phyloP scores from a whole-genome alignment of 345 rosid genomes.

The Carallia brachiata region DNA sequence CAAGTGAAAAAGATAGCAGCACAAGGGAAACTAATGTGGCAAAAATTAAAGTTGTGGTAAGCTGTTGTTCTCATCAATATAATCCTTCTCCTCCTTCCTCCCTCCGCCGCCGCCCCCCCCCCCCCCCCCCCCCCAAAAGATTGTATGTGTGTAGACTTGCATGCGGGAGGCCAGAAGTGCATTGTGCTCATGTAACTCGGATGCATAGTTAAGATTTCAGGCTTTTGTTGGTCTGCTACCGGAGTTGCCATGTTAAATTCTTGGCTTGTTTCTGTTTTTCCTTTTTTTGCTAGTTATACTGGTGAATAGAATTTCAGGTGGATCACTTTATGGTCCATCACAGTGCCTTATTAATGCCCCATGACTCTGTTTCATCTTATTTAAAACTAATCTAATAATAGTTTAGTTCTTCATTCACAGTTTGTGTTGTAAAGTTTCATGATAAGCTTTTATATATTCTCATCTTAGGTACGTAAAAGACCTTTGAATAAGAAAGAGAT shows the following conservation, averaged over 20 bases:
- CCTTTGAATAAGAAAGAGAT: constrained; percentile 91
- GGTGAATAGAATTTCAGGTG: background rate
- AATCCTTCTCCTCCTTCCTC: background rate
- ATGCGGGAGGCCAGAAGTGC: background rate
- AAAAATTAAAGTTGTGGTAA: constrained; percentile 96
- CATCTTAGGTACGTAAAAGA: constrained; percentile 82
- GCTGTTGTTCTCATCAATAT: constrained; percentile 26
- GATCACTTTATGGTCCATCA: background rate
- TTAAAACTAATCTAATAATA: no score
- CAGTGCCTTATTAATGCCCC: background rate
- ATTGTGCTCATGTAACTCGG: background rate
- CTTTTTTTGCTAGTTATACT: background rate
- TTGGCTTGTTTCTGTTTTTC: background rate
- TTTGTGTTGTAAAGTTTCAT: background rate
- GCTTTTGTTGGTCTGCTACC: background rate
- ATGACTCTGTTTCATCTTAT: background rate
- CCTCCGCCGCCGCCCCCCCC: no score
- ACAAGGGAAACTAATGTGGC: constrained; percentile 79
- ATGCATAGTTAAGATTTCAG: background rate
- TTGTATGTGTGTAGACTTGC: background rate
- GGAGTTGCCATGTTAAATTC: background rate
- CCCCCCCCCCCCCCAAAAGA: background rate
- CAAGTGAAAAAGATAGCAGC: constrained; percentile 65
- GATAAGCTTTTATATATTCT: constrained; percentile 10
- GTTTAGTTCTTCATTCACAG: background rate